Base-by-base conservation (phyloP, 495 filamentous ascomycete genomes). In the Penicillium coffeae region DNA sequence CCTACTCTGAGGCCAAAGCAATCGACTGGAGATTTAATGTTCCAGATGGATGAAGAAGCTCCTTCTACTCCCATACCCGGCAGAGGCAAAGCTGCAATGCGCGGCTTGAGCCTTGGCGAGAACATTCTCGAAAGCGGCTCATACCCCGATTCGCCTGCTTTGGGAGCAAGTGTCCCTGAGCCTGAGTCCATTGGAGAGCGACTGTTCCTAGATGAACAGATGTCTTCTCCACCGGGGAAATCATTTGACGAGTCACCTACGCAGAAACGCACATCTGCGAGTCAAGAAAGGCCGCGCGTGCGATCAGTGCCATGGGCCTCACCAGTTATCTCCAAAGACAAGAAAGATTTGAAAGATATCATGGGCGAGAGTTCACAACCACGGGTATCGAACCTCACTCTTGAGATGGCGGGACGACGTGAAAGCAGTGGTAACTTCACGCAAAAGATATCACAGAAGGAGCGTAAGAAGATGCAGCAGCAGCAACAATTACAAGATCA, bases 41-140 rank as follows among this genome's bases (percentile, higher is more conserved):
- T 95, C 59, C 84, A 90, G 50, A 95, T 95, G 89, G 91, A 95
- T 47, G 89, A 92, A n/a, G 90, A 89, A 34, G 73, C 66, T 36
- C 48, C 48, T 10, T 46, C 66, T 33, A 62, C 66, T 0, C 51
- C 62, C 3, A 45, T 44, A n/a, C 50, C 64, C 32, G 45, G 47
- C 8, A 71, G 65, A 57, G 69, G 69, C 3, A 71, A 71, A 47
- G 39, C 53, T 21, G 52, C 52, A 5, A 40, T 66, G 45, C 62
- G 68, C 30, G 57, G 63, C 1, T 8, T 42, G 6, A 57, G 50
- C 34, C 32, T 49, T 27, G 52, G 33, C 27, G 45, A 52, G 40
- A 45, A 36, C 12, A 46, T 51, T 3, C 36, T 34, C 27, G 61
- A 63, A 8, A 42, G 20, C 37, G 46, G 53, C 25, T 56, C 63